Evolutionary conservation across 495 filamentous ascomycete species (phyloP).

Genomic region (Rostrohypoxylon terebratum): DNA sequence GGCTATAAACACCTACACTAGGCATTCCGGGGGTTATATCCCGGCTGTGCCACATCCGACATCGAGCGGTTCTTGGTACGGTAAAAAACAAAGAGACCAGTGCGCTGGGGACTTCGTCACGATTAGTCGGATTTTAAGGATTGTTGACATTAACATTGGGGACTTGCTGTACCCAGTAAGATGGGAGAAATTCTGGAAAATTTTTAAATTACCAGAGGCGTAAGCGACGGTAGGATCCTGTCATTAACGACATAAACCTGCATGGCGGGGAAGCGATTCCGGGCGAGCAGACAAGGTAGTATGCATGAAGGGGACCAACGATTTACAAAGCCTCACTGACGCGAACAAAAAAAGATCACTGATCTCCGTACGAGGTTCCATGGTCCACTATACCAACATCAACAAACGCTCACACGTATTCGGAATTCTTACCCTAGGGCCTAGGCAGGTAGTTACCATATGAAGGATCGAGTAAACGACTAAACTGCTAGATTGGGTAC

Average conservation of each 20-base stretch:
- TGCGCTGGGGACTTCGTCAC: neutral
- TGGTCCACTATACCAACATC: neutral
- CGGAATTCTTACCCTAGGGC: neutral
- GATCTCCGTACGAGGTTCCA: conserved; percentile 22
- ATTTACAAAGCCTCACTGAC: conserved; percentile 18
- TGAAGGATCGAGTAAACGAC: conserved; percentile 18
- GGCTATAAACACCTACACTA: neutral
- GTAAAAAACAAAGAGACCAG: neutral
- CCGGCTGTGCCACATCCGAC: conserved; percentile 3
- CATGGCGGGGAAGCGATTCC: conserved; percentile 38
- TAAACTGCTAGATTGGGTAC: conserved; percentile 8
- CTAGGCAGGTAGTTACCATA: neutral
- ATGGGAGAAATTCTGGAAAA: neutral
- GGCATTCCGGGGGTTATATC: neutral
- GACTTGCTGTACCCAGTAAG: too few relatives aligned
- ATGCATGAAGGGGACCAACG: neutral
- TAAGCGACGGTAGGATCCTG: conserved; percentile 13
- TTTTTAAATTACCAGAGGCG: conserved; percentile 3
- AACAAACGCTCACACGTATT: neutral
- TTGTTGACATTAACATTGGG: neutral
- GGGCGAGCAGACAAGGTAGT: neutral
- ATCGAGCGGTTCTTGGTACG: neutral
- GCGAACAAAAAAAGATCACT: conserved; percentile 10
- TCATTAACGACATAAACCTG: neutral
- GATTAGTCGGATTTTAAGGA: neutral